Conservation (phyloP, 192 early-diverging fungal species). For the Coemansia sp. region DNA sequence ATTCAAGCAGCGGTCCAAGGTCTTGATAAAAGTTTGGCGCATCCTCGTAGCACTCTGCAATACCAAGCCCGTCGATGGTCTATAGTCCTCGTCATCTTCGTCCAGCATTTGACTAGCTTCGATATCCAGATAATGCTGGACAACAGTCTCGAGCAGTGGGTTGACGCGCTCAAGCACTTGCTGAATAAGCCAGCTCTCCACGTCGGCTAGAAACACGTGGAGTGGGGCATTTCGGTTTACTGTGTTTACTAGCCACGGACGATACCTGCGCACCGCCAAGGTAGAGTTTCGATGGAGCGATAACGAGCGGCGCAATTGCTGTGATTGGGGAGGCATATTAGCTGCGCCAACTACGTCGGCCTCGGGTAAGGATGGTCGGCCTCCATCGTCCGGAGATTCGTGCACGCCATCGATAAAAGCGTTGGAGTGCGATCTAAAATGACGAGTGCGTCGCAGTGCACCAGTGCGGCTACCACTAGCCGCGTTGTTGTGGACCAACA, state of each 20-base stretch:
- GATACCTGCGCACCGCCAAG: slow-evolving; percentile 28
- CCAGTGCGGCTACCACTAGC: slow-evolving; percentile 13
- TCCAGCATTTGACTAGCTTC: slow-evolving; percentile 48
- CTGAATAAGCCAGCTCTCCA: slow-evolving; percentile 58
- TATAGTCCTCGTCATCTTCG: slow-evolving; percentile 12
- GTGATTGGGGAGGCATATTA: background rate
- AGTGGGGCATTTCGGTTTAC: slow-evolving; percentile 49
- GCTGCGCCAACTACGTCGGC: slow-evolving; percentile 10
- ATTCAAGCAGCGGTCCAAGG: slow-evolving; percentile 39
- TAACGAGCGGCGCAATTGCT: slow-evolving; percentile 33
- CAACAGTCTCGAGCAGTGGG: slow-evolving; percentile 48
- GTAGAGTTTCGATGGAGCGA: slow-evolving; percentile 17
- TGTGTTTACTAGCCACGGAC: slow-evolving; percentile 46
- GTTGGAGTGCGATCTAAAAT: slow-evolving; percentile 23
- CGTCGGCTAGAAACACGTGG: slow-evolving; percentile 54
- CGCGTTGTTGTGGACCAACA: background rate
- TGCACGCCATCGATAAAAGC: slow-evolving; percentile 13
- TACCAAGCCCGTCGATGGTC: background rate
- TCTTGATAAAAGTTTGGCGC: slow-evolving; percentile 43
- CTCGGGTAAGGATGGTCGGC: background rate
- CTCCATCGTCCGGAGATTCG: background rate
- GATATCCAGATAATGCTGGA: slow-evolving; percentile 53
- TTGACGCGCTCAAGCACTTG: slow-evolving; percentile 52
- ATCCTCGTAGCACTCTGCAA: slow-evolving; percentile 32
- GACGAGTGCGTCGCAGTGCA: slow-evolving; percentile 25